Percentiles rank a stretch among this genome's conserved stretches.
These are phyloP conservation scores for Lachancea kluyveri DNA, from an alignment of 805 yeast species.

Conservation along the genomic window DNA sequence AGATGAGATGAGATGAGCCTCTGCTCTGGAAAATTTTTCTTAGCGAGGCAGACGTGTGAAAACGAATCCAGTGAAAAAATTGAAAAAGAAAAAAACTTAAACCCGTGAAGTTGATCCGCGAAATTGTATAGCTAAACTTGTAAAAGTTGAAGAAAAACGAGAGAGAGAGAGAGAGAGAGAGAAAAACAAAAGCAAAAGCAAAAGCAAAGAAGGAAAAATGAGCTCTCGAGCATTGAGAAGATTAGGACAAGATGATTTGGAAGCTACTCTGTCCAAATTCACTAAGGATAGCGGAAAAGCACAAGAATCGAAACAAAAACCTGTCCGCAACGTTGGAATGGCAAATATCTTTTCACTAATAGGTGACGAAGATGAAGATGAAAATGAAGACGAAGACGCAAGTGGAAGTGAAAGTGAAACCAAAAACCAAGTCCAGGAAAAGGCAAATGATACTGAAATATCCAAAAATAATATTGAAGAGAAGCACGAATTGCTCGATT, in stretches of 20 bases:
- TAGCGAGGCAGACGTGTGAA: too few relatives aligned
- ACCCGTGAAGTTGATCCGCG: too few relatives aligned
- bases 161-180: too few relatives aligned
- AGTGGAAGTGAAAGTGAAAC: conserved; percentile 2
- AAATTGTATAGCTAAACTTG: too few relatives aligned
- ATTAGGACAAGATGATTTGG: conserved; percentile 26
- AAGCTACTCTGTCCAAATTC: conserved; percentile 5
- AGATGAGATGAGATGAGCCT: too few relatives aligned
- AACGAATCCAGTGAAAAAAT: too few relatives aligned
- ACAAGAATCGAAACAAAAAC: conserved; percentile 7
- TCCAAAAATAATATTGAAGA: conserved; percentile 15
- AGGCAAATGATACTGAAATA: conserved; percentile 17
- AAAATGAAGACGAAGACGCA: conserved; percentile 7
- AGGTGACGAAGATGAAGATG: conserved; percentile 18
- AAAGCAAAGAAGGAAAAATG: conserved; percentile 15
- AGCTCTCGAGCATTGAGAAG: conserved; percentile 33
- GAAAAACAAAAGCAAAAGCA: neutral
- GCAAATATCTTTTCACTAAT: conserved; percentile 26
- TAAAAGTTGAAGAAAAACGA: neutral
- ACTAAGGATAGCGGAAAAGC: conserved; percentile 3
- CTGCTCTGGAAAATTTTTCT: too few relatives aligned
- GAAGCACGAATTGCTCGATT: conserved; percentile 4
- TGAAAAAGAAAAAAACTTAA: too few relatives aligned
- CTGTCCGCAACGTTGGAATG: conserved; percentile 1
- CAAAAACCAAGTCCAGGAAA: too few relatives aligned